Base-by-base conservation (phyloP, 371 early-diverging fungal genomes). In the Nematocida sp. region DNA sequence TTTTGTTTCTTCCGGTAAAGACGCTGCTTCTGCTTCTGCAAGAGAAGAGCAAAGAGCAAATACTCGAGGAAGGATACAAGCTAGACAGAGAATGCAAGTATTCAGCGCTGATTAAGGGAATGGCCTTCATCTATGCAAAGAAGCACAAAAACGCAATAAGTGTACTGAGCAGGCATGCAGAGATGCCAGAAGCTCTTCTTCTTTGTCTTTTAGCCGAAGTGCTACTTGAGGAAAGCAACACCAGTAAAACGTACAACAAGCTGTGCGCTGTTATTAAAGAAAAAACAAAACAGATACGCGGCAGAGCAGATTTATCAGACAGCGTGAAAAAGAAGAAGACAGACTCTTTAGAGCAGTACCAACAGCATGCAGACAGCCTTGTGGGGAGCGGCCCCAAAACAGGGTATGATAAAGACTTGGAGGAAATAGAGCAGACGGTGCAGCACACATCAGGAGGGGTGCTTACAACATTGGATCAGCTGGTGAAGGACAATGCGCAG, bases 1-100 rank as follows among this genome's bases (percentile, higher is more conserved):
- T 17, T 34, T 34, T 70, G 21, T 34, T 25, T 50, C 74, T 60
- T 3, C 3, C n/a, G 4, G 27, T 57, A 46, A 60, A 52, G 31
- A 29, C 58, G 4, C 11, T 60, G 13, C 32, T 49, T 31, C 19
- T 45, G 34, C 29, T 58, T 32, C 32, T 48, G 13, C 32, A 25
- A 57, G 62, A 60, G 21, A 38, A 21, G 25, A 13, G 3, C 19
- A 17, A 31, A 21, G 62, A 70, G 19, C 60, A 67, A 57, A 50
- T 67, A 19, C 46, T 55, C 15, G 19, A 57, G 40, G 67, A 67
- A 56, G 37, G 63, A n/a, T 67, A 67, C 40, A 67, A 67, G 43
- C 29, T 70, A 31, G 27, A 62, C 57, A 48, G 74, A 15, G 60
- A 52, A 5, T 60, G 62, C 48, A 32, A 29, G 41, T 21, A 60